A percentile compares a stretch with the other conserved stretches of the same genome.
Conservation (phyloP, 768 basidiomycete species). For the Mycena olivaceomarginata region DNA sequence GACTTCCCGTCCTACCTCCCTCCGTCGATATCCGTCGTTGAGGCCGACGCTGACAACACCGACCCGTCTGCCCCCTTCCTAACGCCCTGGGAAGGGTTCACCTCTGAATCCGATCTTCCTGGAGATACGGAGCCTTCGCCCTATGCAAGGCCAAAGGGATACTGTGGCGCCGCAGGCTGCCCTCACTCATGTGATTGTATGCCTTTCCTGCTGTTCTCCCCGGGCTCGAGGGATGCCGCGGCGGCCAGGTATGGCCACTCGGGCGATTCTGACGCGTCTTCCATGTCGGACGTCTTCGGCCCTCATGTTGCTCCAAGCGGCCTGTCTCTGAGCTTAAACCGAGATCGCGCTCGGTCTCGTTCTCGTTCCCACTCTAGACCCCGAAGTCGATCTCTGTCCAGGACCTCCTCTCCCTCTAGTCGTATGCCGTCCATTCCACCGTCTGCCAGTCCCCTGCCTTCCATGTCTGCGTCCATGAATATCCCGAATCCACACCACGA, state of each 20-base stretch:
- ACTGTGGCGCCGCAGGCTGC: conserved; percentile 47
- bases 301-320: conserved; percentile 38
- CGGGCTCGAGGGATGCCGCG: conserved; percentile 37
- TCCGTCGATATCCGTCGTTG: conserved; percentile 21
- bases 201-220: conserved; percentile 41
- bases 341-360: conserved; percentile 44
- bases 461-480: conserved; percentile 47
- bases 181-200: conserved; percentile 45
- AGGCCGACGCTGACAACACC: neutral
- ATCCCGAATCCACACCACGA: conserved; percentile 52
- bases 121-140: conserved; percentile 26
- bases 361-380: conserved; percentile 47
- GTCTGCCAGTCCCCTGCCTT: conserved; percentile 38
- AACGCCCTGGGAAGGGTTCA: conserved; percentile 34
- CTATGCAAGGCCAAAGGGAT: conserved; percentile 6
- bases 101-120: conserved; percentile 28
- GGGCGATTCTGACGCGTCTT: neutral
- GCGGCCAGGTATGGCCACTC: conserved; percentile 31
- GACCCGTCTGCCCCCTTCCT: conserved; percentile 34
- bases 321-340: conserved; percentile 40
- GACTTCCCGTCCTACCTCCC: conserved; percentile 29
- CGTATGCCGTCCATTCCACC: neutral
- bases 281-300: conserved; percentile 13
- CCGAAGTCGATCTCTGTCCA: conserved; percentile 44
- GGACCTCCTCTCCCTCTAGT: conserved; percentile 33